Conservation (phyloP, 768 basidiomycete genomes). For the Boletus subcaerulescens region DNA sequence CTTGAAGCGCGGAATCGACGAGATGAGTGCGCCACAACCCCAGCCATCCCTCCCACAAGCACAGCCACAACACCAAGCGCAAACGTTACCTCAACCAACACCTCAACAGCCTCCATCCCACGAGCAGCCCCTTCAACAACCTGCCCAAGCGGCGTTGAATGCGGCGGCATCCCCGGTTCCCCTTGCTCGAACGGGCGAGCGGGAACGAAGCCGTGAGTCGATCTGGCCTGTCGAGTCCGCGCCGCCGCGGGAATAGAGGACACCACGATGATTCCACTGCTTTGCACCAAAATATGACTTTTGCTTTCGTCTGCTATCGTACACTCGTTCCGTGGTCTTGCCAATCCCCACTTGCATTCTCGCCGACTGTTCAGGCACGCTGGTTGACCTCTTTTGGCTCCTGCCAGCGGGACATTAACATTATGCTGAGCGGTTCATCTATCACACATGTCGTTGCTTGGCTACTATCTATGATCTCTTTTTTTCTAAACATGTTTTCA, state of each 20-base stretch:
- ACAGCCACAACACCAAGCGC: constrained; percentile 26
- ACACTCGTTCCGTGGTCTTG: constrained; percentile 11
- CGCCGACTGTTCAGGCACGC: constrained; percentile 3
- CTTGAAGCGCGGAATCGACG: constrained; percentile 72
- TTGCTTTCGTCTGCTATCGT: constrained; percentile 32
- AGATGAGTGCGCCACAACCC: constrained; percentile 44
- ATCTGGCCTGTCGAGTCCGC: constrained; percentile 31
- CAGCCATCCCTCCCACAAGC: constrained; percentile 19
- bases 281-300: constrained; percentile 18
- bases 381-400: constrained; percentile 13
- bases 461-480: constrained; percentile 27
- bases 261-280: constrained; percentile 11
- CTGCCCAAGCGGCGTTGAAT: constrained; percentile 16
- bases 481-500: constrained; percentile 25
- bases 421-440: constrained; percentile 23
- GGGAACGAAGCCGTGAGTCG: constrained; percentile 28
- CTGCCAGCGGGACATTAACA: constrained; percentile 25
- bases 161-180: constrained; percentile 18
- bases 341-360: constrained; percentile 27
- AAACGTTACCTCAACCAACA: constrained; percentile 22
- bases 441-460: constrained; percentile 23
- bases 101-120: constrained; percentile 25
- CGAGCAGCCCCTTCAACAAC: constrained; percentile 26
- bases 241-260: constrained; percentile 26
- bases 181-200: constrained; percentile 23